Percentiles rank a stretch among this genome's conserved stretches.
Evolutionary conservation across 805 yeast genomes (phyloP).

Genomic region (Candida chauliodis): DNA sequence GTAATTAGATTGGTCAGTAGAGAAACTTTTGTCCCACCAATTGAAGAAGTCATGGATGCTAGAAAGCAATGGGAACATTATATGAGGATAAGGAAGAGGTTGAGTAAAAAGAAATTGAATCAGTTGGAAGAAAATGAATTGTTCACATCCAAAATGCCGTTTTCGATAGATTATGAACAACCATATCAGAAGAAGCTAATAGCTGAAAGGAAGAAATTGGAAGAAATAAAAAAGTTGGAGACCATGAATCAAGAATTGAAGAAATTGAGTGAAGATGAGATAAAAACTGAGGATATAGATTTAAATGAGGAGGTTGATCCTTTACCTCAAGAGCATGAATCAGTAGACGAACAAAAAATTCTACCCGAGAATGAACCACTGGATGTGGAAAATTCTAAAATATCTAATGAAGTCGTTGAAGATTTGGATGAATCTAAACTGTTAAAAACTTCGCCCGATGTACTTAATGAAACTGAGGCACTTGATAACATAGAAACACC

Average conservation of each 20-base stretch:
- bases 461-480: background rate
- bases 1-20: conserved; percentile 51
- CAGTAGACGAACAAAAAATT: background rate
- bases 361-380: too few relatives aligned
- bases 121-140: conserved; percentile 23
- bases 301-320: background rate
- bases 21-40: conserved; percentile 55
- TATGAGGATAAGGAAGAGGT: conserved; percentile 34
- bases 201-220: conserved; percentile 16
- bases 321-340: background rate
- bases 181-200: conserved; percentile 23
- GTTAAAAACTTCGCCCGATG: background rate
- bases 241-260: conserved; percentile 1
- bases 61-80: conserved; percentile 35
- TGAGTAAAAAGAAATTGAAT: conserved; percentile 41
- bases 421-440: too few relatives aligned
- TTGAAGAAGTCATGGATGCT: conserved; percentile 55
- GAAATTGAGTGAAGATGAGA: conserved; percentile 1
- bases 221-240: conserved; percentile 11
- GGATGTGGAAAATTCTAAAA: conserved; percentile 1
- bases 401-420: background rate
- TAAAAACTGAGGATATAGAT: background rate
- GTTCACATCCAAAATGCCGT: conserved; percentile 26
- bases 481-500: too few relatives aligned
- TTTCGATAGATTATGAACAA: conserved; percentile 23